Evolutionary conservation across 129 eudicot species (phyloP).

Genomic region (Chrysanthemum lavandulifolium): DNA sequence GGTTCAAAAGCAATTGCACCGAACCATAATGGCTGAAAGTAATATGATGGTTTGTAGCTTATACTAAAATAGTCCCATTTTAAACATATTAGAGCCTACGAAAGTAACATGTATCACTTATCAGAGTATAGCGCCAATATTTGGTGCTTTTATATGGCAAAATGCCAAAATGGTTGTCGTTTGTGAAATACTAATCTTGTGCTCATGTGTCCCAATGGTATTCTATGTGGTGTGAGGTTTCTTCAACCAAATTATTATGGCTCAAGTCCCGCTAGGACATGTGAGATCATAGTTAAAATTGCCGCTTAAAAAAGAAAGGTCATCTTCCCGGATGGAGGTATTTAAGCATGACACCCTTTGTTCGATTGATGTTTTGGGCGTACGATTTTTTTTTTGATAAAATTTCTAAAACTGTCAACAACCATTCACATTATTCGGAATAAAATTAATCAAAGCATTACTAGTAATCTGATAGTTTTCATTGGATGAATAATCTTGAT

Average conservation of each 20-base stretch:
- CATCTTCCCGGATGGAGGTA: constrained; percentile 13
- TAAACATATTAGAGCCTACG: constrained; percentile 7
- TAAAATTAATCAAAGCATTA: too few species aligned
- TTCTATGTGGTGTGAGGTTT: too few species aligned
- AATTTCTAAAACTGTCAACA: not conserved
- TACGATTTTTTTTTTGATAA: not conserved
- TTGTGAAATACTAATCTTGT: not conserved
- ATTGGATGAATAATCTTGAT: not conserved
- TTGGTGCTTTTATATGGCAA: constrained; percentile 1
- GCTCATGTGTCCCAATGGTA: not conserved
- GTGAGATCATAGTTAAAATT: too few species aligned
- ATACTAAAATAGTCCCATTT: not conserved
- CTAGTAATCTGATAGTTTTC: too few species aligned
- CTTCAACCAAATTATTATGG: too few species aligned
- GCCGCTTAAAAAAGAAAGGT: not conserved
- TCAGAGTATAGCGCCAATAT: not conserved
- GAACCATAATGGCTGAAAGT: constrained; percentile 10
- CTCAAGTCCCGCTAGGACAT: too few species aligned
- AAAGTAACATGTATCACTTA: not conserved
- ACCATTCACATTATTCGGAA: too few species aligned
- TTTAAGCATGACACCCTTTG: constrained; percentile 19
- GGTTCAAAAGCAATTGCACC: constrained; percentile 17
- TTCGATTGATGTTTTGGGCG: not conserved
- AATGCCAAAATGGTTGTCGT: not conserved
- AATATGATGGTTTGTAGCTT: not conserved